Conservation (phyloP, 306 rosid genomes). For the Quercus agrifolia region DNA sequence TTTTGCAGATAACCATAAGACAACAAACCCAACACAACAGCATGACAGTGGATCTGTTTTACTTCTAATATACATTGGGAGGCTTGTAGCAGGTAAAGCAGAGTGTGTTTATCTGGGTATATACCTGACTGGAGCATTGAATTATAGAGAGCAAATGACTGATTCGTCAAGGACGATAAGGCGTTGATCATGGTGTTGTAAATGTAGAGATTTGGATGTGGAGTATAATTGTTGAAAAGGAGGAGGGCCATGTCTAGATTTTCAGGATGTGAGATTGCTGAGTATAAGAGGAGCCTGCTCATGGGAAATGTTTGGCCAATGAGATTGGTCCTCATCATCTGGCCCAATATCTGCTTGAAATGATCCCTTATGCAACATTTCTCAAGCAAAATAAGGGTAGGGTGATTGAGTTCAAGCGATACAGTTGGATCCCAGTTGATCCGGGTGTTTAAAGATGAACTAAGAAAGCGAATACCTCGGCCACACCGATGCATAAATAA, state of each 20-base stretch:
- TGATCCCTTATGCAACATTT: constrained; percentile 47
- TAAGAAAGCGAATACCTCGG: too few species aligned
- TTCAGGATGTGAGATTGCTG: constrained; percentile 47
- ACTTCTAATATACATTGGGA: constrained; percentile 28
- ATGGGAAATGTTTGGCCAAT: constrained; percentile 55
- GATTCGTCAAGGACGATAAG: constrained; percentile 26
- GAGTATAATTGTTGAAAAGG: constrained; percentile 50
- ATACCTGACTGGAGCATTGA: constrained; percentile 36
- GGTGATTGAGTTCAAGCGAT: constrained; percentile 46
- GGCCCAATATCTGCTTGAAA: constrained; percentile 53
- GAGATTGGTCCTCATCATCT: constrained; percentile 46
- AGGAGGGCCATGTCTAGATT: constrained; percentile 43
- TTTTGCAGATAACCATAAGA: constrained; percentile 41
- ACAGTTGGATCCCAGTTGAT: background rate
- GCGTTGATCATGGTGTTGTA: constrained; percentile 55
- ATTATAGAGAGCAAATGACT: constrained; percentile 36
- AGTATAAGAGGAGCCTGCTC: constrained; percentile 64
- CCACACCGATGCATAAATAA: too few species aligned
- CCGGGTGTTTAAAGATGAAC: background rate
- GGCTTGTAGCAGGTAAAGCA: constrained; percentile 41
- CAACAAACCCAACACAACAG: constrained; percentile 41
- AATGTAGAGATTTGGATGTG: constrained; percentile 49
- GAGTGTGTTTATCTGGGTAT: constrained; percentile 43
- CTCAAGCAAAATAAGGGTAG: constrained; percentile 45
- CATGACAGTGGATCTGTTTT: constrained; percentile 49